Evolutionary conservation across 1,284 basidiomycete species (phyloP), one percentile per base, ranked within the genome.

Genomic region (Pseudomicrostroma phylloplanum): DNA sequence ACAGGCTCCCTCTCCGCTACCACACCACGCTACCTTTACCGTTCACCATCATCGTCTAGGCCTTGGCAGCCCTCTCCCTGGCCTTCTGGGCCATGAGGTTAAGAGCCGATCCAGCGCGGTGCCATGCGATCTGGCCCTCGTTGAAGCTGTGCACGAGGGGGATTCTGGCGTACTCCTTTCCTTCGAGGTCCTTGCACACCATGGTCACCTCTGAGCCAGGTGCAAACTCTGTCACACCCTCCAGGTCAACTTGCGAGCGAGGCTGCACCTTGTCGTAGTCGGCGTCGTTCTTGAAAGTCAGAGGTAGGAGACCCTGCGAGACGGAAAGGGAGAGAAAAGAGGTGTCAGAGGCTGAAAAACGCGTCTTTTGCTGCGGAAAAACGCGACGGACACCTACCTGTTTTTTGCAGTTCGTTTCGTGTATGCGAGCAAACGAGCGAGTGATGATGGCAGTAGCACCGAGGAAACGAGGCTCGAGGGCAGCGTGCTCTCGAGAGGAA

Each of bases 401-500:
- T 70, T 73, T 78, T 83, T 96, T 96, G 65, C 96, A 82, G 81
- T 97, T 97, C 13, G 93, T 96, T 82, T 97, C 92, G 81, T 99
- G 96, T 66, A 99, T 99, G 68, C 96, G 89, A 67, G 96, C 96
- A 74, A 99, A 98, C 1, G 92, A 96, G 79, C 91, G 87, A 77
- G 89, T 89, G 81, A 98, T 94, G 83, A 97, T 90, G 55, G 94
- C 94, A 64, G 89, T 84, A 74, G 92, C 93, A 77, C 93, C 93
- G 69, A 97, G 88, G 87, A 88, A 97, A 65, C 94, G 89, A 55
- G 94, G 93, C 84, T 97, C 92, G 62, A 97, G 89, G 62, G 93
- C 94, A 74, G 93, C 94, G 83, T 96, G 93, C 82, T 97, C 92
- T 82, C 93, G 91, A 65, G 92, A 96, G 40, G 92, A 96, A 73